These are phyloP conservation scores for Juncus inflexus DNA, from an alignment of 176 grass and related monocot genomes.

Conservation along the genomic window DNA sequence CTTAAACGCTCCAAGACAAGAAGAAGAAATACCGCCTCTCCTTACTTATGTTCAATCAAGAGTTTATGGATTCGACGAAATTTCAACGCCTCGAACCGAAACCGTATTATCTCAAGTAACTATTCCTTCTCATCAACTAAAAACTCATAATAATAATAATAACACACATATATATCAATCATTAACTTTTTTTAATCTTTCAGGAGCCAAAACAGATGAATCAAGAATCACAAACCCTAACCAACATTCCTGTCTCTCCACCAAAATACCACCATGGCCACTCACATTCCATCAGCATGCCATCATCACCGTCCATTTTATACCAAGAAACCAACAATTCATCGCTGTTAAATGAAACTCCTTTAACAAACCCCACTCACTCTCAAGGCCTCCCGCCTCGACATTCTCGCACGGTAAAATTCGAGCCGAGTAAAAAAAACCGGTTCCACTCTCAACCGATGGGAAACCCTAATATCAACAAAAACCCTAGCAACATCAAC, in stretches of 20 bases:
- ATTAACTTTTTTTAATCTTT: background rate
- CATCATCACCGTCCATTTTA: conserved; percentile 51
- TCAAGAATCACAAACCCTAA: background rate
- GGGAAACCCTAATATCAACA: background rate
- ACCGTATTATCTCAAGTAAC: conserved; percentile 25
- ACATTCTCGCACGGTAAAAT: background rate
- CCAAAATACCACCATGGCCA: conserved; percentile 20
- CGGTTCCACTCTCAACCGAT: conserved; percentile 74
- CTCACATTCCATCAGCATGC: conserved; percentile 68
- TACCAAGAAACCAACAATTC: conserved; percentile 10
- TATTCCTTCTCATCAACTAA: background rate
- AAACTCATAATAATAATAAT: too few species aligned
- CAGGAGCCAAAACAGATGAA: conserved; percentile 25
- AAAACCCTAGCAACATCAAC: conserved; percentile 1
- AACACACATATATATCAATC: conserved; percentile 11
- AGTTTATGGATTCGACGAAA: conserved; percentile 37
- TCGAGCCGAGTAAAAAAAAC: conserved; percentile 30
- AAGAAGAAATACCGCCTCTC: conserved; percentile 38
- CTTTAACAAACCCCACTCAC: background rate
- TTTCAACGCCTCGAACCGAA: conserved; percentile 11
- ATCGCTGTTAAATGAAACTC: background rate
- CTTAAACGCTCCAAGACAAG: conserved; percentile 13
- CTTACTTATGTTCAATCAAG: conserved; percentile 26
- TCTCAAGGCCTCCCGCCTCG: conserved; percentile 3
- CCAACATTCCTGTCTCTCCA: background rate